A percentile compares a stretch with the other conserved stretches of the same genome.
These are phyloP conservation scores for Polytrichum formosum DNA, from an alignment of 225 moss, liverwort and hornwort species.

Conservation along the genomic window DNA sequence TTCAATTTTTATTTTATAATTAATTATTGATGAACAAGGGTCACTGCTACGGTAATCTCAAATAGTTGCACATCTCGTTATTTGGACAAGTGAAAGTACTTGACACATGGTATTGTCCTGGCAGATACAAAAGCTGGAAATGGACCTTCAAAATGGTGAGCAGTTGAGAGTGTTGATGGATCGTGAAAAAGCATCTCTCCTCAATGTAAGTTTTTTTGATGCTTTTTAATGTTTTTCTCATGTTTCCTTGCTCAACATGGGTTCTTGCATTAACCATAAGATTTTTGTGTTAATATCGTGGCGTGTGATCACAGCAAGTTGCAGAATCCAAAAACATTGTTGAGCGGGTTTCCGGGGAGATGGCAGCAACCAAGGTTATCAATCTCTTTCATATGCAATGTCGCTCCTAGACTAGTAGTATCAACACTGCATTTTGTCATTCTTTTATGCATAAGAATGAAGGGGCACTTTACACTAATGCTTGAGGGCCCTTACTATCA, in stretches of 20 bases:
- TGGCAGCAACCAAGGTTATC: conserved; percentile 26
- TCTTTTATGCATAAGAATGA: too few species aligned
- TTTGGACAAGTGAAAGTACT: too few species aligned
- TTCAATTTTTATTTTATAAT: too few species aligned
- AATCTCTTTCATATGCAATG: neutral
- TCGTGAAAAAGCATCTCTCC: conserved; percentile 29
- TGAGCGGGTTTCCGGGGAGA: conserved; percentile 41
- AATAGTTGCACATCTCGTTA: too few species aligned
- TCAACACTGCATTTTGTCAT: too few species aligned
- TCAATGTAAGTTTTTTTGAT: conserved; percentile 12
- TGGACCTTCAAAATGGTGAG: conserved; percentile 41
- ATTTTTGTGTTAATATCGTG: neutral
- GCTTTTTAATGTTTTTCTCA: neutral
- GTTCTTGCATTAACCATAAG: neutral
- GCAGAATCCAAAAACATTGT: conserved; percentile 30
- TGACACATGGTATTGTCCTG: neutral
- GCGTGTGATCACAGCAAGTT: conserved; percentile 18
- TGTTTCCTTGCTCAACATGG: neutral
- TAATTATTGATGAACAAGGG: too few species aligned
- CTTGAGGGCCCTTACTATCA: too few species aligned
- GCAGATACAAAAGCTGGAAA: conserved; percentile 45
- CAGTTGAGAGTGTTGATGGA: conserved; percentile 34
- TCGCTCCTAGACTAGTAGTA: neutral
- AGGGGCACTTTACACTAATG: too few species aligned
- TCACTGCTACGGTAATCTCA: too few species aligned